These are phyloP conservation scores for Excoecaria cochinchinensis DNA, from an alignment of 345 rosid genomes.

Conservation along the genomic window DNA sequence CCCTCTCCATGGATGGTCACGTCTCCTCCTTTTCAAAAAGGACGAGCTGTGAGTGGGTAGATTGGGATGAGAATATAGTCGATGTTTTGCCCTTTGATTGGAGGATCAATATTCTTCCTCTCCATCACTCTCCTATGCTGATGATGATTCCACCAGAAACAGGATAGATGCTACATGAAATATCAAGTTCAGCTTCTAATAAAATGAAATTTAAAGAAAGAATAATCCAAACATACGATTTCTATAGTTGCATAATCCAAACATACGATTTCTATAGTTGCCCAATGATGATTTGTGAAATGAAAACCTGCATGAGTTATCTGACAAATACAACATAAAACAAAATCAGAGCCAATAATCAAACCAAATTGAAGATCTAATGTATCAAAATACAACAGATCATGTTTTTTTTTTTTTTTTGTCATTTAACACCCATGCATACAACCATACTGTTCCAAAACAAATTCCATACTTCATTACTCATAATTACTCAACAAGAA, in stretches of 20 bases:
- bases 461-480: neutral
- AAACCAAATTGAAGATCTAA: neutral
- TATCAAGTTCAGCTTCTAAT: slow-evolving; percentile 10
- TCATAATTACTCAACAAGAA: neutral
- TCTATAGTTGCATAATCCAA: neutral
- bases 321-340: neutral
- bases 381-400: neutral
- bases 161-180: slow-evolving; percentile 22
- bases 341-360: neutral
- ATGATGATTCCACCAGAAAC: slow-evolving; percentile 28
- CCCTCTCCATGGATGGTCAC: slow-evolving; percentile 23
- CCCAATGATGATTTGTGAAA: neutral
- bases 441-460: neutral
- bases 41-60: slow-evolving; percentile 16
- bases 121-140: slow-evolving; percentile 21
- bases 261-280: neutral
- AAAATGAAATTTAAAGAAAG: slow-evolving; percentile 2
- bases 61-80: slow-evolving; percentile 25
- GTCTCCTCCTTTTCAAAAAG: slow-evolving; percentile 28
- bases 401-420: neutral
- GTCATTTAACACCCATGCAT: neutral
- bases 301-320: neutral
- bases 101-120: slow-evolving; percentile 30
- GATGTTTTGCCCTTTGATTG: slow-evolving; percentile 19
- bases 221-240: neutral